Evolutionary conservation across 495 filamentous ascomycete genomes (phyloP).

Genomic region (Aspergillus coremiiformis): DNA sequence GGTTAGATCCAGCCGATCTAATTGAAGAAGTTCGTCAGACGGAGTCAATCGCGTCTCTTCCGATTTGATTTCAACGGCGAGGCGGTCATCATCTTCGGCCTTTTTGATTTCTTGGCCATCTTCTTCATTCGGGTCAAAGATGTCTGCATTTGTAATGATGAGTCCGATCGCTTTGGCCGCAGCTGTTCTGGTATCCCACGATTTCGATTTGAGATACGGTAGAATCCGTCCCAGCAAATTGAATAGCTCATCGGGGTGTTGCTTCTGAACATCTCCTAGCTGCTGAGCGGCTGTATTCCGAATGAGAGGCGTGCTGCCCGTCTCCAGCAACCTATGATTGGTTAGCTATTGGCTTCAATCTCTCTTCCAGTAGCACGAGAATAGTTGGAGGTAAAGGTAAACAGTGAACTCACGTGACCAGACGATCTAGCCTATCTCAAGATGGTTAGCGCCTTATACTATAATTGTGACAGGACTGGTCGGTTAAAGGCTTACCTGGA

Average conservation of each 20-base stretch:
- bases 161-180: constrained; percentile 87
- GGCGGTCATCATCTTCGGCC: constrained; percentile 45
- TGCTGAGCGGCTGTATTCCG: constrained; percentile 95
- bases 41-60: constrained; percentile 28
- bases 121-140: constrained; percentile 78
- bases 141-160: constrained; percentile 81
- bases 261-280: constrained; percentile 92
- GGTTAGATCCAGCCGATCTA: constrained; percentile 69
- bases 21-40: constrained; percentile 50
- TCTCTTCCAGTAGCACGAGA: background rate
- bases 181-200: constrained; percentile 90
- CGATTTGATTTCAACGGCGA: constrained; percentile 39
- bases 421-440: constrained; percentile 66
- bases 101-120: constrained; percentile 47
- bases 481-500: constrained; percentile 41
- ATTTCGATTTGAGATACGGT: constrained; percentile 83
- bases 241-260: constrained; percentile 94
- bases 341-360: constrained; percentile 22
- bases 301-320: constrained; percentile 88
- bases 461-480: background rate
- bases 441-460: constrained; percentile 32
- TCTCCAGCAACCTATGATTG: constrained; percentile 74
- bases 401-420: constrained; percentile 73
- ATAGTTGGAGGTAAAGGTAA: background rate
- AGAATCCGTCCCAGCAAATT: constrained; percentile 94